Percentiles rank a stretch among this genome's conserved stretches.
Evolutionary conservation across 2,329 filamentous ascomycete genomes (phyloP).

Genomic region (Nigrospora osmanthi): DNA sequence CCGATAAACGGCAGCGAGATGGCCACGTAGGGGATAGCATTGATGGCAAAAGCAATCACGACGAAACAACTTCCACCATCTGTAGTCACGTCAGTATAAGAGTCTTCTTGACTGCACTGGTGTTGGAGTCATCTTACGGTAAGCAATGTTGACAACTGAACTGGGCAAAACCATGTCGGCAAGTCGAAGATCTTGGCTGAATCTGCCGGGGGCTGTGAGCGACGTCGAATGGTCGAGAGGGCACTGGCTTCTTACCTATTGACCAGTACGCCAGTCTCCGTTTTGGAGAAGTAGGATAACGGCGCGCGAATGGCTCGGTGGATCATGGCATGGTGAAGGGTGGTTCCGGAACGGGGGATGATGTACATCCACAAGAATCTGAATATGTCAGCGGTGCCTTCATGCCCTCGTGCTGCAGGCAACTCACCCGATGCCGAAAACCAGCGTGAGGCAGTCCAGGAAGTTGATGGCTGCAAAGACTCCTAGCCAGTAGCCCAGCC

Average conservation of each 20-base stretch:
- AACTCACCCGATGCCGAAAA: constrained; percentile 1
- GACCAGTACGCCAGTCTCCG: constrained; percentile 7
- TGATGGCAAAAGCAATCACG: background rate
- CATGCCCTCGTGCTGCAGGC: background rate
- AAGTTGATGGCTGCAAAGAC: constrained; percentile 1
- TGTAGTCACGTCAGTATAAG: background rate
- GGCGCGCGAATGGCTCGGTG: constrained; percentile 6
- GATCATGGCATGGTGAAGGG: constrained; percentile 2
- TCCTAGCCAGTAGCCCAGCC: constrained; percentile 4
- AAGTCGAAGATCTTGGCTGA: constrained; percentile 6
- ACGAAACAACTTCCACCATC: background rate
- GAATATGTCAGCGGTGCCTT: background rate
- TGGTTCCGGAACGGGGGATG: background rate
- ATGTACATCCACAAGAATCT: constrained; percentile 1
- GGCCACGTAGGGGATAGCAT: background rate
- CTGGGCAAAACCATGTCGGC: constrained; percentile 4
- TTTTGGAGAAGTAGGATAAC: constrained; percentile 11
- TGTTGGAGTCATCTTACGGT: background rate
- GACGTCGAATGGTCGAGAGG: too few species aligned
- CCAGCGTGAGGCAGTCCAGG: background rate
- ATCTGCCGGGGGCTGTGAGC: background rate
- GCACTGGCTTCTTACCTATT: constrained; percentile 3
- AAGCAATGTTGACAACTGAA: constrained; percentile 1
- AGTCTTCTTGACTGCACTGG: background rate
- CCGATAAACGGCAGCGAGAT: background rate